Evolutionary conservation across 2,329 filamentous ascomycete genomes (phyloP), one percentile per base, ranked within the genome.

Genomic region (Beauveria brongniartii): DNA sequence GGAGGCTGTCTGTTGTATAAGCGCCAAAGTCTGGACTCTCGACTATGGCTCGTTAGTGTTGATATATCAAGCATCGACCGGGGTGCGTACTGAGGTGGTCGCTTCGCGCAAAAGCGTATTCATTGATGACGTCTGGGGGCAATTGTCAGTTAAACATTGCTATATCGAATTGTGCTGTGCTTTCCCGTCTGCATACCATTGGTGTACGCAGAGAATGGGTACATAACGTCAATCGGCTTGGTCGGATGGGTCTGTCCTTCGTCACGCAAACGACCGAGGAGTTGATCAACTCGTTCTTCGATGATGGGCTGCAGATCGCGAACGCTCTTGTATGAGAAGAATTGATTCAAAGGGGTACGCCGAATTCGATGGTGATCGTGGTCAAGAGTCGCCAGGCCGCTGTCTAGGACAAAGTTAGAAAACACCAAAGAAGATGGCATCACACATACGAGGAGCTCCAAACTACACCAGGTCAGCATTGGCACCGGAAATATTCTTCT

Each of bases 121-220:
- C 73, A 61, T 74, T 75, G 48, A 76, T 75, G 40, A 75, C 70
- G 59, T 76, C 72, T 73, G 26, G 6, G 34, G 18, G n/a, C 12
- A 10, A n/a, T 48, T 40, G 43, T 56, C 10, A 56, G n/a, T n/a
- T 4, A 44, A 41, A 18, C 6, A 2, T 28, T 51, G 12, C 18
- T 34, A 51, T 10, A 44, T 8, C 16, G 12, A 14, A 16, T 5
- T 7, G 18, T 8, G 12, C 3, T n/a, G n/a, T 28, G 34, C 18
- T 12, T 48, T n/a, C n/a, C 7, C n/a, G 30, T 16, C 52, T 30
- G 14, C 65, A 37, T 55, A 73, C 72, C 73, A 60, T 75, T 74
- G 48, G 73, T 73, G 54, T 75, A 73, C 22, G 73, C 73, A 8
- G 72, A 72, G 51, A 73, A 74, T 9, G 70, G 73, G 53, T 73